phyloP scores from a whole-genome alignment of 257 asterid genomes.

The Solanum medicagineum region DNA sequence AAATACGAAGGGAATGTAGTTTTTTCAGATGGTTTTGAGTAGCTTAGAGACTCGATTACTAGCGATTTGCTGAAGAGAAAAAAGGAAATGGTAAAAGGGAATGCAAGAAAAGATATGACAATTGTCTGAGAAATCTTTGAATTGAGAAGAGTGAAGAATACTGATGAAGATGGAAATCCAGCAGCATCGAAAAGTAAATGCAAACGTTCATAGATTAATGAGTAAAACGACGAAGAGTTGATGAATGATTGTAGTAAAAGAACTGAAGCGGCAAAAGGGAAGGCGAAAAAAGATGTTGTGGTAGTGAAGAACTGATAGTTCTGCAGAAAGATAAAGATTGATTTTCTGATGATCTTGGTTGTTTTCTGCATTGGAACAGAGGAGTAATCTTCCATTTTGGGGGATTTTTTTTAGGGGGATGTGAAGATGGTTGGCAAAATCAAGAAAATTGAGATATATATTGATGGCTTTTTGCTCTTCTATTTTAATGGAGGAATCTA shows the following conservation, averaged over 20 bases:
- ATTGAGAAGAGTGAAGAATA: constrained; percentile 38
- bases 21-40: background rate
- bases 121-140: constrained; percentile 68
- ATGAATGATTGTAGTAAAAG: constrained; percentile 43
- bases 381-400: constrained; percentile 4
- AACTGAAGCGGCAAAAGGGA: constrained; percentile 53
- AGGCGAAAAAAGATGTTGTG: constrained; percentile 37
- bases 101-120: constrained; percentile 25
- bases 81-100: constrained; percentile 56
- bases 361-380: constrained; percentile 27
- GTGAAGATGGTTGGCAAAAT: background rate
- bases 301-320: constrained; percentile 53
- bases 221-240: constrained; percentile 29
- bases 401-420: background rate
- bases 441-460: background rate
- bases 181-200: constrained; percentile 46
- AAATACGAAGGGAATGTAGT: background rate
- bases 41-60: constrained; percentile 17
- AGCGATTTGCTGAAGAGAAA: constrained; percentile 57
- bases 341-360: constrained; percentile 40
- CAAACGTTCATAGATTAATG: constrained; percentile 32
- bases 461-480: background rate
- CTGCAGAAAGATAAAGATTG: constrained; percentile 56
- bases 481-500: background rate
- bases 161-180: constrained; percentile 57